A percentile compares a stretch with the other conserved stretches of the same genome.
phyloP scores from a whole-genome alignment of 345 rosid genomes.

The Geranium brycei region DNA sequence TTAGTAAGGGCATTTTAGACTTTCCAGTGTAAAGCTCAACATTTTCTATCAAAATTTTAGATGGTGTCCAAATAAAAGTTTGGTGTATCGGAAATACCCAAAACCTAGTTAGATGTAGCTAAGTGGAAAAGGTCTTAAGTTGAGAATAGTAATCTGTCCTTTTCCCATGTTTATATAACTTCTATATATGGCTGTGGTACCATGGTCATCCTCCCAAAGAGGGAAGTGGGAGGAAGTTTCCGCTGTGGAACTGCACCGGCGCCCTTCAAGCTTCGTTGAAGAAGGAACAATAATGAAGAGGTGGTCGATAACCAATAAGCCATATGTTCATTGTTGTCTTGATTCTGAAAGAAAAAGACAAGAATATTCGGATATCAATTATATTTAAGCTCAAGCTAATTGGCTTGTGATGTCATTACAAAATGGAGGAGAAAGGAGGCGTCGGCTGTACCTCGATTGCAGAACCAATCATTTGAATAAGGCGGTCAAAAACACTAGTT shows the following conservation, averaged over 20 bases:
- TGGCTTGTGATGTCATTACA: not conserved
- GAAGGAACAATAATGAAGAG: constrained; percentile 74
- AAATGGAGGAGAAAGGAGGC: not conserved
- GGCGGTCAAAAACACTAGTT: constrained; percentile 90
- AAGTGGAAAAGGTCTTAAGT: no score
- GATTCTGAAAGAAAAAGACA: constrained; percentile 40
- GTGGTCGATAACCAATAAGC: constrained; percentile 96
- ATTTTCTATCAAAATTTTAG: no score
- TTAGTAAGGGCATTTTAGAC: no score
- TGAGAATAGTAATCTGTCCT: no score
- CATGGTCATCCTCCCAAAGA: constrained; percentile 96
- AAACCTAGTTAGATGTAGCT: no score
- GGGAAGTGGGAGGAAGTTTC: constrained; percentile 75
- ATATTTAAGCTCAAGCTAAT: not conserved
- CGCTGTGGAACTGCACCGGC: constrained; percentile 52
- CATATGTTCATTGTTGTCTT: constrained; percentile 87
- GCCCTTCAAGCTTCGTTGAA: constrained; percentile 65
- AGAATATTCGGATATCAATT: not conserved
- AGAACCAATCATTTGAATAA: constrained; percentile 96
- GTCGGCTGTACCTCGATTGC: constrained; percentile 65
- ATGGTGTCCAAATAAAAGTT: no score
- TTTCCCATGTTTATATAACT: no score
- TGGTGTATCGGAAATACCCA: no score
- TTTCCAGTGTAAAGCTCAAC: no score
- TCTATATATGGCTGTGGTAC: constrained; percentile 28